Conservation (phyloP, 768 basidiomycete species). For the Serendipita sp. region DNA sequence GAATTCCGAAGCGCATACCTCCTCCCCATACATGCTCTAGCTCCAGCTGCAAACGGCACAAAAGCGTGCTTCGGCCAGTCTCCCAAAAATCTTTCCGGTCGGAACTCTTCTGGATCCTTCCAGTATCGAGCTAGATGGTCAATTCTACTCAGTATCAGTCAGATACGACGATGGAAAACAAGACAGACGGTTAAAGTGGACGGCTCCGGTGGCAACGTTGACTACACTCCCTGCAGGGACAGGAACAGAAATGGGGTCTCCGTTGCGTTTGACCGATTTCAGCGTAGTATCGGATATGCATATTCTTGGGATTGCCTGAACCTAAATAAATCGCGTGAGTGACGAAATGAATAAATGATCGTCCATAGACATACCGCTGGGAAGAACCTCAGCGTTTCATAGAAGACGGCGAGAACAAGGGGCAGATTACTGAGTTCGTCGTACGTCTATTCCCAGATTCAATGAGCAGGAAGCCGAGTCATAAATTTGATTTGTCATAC, state of each 20-base stretch:
- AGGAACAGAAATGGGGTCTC: neutral
- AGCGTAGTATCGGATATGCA: neutral
- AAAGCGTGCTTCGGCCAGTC: conserved; percentile 7
- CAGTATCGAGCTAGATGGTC: neutral
- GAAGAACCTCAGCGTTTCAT: conserved; percentile 8
- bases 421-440: conserved; percentile 17
- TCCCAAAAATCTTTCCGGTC: conserved; percentile 7
- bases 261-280: neutral
- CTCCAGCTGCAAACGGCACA: neutral
- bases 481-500: conserved; percentile 9
- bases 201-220: too few relatives aligned
- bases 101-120: conserved; percentile 7
- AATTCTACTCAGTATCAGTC: neutral
- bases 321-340: too few relatives aligned
- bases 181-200: too few relatives aligned
- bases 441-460: conserved; percentile 23
- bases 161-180: neutral
- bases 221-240: too few relatives aligned
- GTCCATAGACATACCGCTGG: neutral
- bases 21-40: conserved; percentile 2
- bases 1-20: neutral
- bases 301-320: neutral
- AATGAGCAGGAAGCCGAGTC: neutral
- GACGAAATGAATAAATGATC: neutral
- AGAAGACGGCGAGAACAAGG: neutral